These are phyloP conservation scores for Coprinopsis sp. DNA, from an alignment of 768 basidiomycete genomes.

Conservation along the genomic window DNA sequence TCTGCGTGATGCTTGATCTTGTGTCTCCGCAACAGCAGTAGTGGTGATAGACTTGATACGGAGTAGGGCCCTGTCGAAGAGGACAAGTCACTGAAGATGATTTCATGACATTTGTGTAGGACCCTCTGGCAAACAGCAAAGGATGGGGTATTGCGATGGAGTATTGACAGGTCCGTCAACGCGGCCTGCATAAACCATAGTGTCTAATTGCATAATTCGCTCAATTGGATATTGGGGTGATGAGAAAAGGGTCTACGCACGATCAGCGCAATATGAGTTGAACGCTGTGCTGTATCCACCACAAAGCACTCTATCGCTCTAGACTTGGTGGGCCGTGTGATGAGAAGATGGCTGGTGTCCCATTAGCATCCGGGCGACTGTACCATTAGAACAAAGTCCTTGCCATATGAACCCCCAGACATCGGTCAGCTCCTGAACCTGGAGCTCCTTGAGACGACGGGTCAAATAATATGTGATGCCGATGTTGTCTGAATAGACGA, in stretches of 20 bases:
- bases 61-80: conserved; percentile 65
- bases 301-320: conserved; percentile 94
- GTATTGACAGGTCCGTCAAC: conserved; percentile 68
- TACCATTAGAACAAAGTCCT: conserved; percentile 16
- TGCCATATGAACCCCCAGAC: conserved; percentile 91
- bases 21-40: conserved; percentile 48
- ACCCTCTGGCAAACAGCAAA: conserved; percentile 91
- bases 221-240: not conserved
- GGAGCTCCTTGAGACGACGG: conserved; percentile 61
- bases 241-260: conserved; percentile 48
- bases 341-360: conserved; percentile 75
- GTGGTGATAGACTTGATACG: conserved; percentile 44
- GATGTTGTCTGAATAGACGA: conserved; percentile 78
- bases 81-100: conserved; percentile 89
- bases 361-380: conserved; percentile 14
- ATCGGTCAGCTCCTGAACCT: conserved; percentile 68
- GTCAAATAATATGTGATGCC: conserved; percentile 91
- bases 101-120: conserved; percentile 88
- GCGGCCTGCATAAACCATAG: conserved; percentile 99
- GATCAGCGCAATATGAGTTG: conserved; percentile 92
- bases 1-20: conserved; percentile 70
- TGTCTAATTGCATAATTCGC: conserved; percentile 35
- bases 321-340: conserved; percentile 88
- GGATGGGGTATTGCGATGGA: conserved; percentile 61
- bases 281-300: conserved; percentile 80